Percentiles rank a stretch among this genome's conserved stretches.
Conservation (phyloP, 495 filamentous ascomycete species). For the Hypomontagnella submonticulosa region DNA sequence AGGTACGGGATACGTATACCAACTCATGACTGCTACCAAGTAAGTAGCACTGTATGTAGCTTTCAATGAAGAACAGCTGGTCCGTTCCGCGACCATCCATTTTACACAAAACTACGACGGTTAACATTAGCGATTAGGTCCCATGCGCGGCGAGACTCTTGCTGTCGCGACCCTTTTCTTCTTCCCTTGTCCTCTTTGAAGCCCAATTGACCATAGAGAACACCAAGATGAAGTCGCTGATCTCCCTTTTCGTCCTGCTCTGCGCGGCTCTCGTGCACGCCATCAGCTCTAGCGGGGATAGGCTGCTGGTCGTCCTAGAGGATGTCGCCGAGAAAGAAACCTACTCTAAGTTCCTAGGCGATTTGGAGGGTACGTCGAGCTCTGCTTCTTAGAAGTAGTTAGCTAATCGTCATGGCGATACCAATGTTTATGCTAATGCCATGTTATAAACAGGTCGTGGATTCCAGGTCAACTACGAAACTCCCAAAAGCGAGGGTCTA, state of each 20-base stretch:
- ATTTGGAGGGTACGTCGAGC: constrained; percentile 76
- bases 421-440: constrained; percentile 26
- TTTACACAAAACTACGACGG: constrained; percentile 2
- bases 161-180: constrained; percentile 45
- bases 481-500: constrained; percentile 85
- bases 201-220: constrained; percentile 48
- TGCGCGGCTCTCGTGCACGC: constrained; percentile 75
- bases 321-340: constrained; percentile 78
- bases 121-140: constrained; percentile 33
- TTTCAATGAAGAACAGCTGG: constrained; percentile 25
- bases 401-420: background rate
- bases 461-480: constrained; percentile 81
- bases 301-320: constrained; percentile 88
- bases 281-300: constrained; percentile 80
- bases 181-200: constrained; percentile 42
- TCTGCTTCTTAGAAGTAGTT: background rate
- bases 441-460: constrained; percentile 72
- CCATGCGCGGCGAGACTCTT: constrained; percentile 43
- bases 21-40: constrained; percentile 33
- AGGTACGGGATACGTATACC: constrained; percentile 52
- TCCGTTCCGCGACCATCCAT: constrained; percentile 13
- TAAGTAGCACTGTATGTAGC: constrained; percentile 7
- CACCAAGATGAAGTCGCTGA: constrained; percentile 75
- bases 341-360: constrained; percentile 84
- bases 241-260: constrained; percentile 73